These are phyloP conservation scores for Lactifluus volemus DNA, from an alignment of 768 basidiomycete genomes.

Conservation along the genomic window DNA sequence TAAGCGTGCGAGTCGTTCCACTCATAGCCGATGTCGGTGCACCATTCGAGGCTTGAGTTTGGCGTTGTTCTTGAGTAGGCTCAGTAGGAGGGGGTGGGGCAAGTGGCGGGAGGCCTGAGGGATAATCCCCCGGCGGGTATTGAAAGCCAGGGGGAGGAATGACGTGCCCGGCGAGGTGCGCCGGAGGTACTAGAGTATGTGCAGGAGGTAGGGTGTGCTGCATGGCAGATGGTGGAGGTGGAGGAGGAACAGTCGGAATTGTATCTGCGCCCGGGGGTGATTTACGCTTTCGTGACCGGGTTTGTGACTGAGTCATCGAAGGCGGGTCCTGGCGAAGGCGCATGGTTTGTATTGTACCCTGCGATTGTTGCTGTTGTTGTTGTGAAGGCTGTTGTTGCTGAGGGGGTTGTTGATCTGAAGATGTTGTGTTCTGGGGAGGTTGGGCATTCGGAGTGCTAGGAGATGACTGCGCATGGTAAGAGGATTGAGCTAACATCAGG, in stretches of 20 bases:
- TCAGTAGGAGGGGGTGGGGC: constrained; percentile 7
- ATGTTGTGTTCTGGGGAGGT: neutral
- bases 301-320: constrained; percentile 29
- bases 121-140: constrained; percentile 22
- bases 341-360: constrained; percentile 33
- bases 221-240: constrained; percentile 31
- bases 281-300: constrained; percentile 60
- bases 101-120: constrained; percentile 13
- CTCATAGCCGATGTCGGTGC: neutral
- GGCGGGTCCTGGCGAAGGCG: constrained; percentile 54
- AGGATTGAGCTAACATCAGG: constrained; percentile 27
- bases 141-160: constrained; percentile 27
- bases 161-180: constrained; percentile 23
- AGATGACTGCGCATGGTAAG: constrained; percentile 24
- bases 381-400: constrained; percentile 11
- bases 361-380: constrained; percentile 19
- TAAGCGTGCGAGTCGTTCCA: constrained; percentile 46
- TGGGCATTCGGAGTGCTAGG: constrained; percentile 13
- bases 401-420: constrained; percentile 5
- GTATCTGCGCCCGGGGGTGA: constrained; percentile 38
- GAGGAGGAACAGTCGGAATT: constrained; percentile 31
- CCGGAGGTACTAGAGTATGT: constrained; percentile 20
- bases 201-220: constrained; percentile 24
- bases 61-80: constrained; percentile 12
- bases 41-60: constrained; percentile 14